These are phyloP conservation scores for Beta vulgaris DNA, from an alignment of 148 eudicot genomes.

Conservation along the genomic window DNA sequence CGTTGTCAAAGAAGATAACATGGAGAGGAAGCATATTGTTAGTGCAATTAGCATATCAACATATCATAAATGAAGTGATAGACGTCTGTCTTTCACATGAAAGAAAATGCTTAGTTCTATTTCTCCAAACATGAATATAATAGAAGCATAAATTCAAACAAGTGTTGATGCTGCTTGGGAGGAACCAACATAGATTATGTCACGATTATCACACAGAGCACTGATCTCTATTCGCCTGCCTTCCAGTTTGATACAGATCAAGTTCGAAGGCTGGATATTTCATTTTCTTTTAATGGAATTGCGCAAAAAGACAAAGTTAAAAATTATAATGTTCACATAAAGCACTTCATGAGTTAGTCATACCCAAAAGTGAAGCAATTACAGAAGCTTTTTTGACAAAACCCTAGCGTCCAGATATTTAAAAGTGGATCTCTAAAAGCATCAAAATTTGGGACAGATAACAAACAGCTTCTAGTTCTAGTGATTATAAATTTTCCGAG, in stretches of 20 bases:
- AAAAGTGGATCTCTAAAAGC: not conserved
- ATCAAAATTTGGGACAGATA: not conserved
- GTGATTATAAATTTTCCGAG: not conserved
- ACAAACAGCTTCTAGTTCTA: not conserved
- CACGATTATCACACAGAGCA: not conserved
- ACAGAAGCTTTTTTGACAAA: not conserved
- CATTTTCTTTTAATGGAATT: not conserved
- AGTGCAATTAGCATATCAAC: too few relatives aligned
- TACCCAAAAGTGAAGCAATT: not conserved
- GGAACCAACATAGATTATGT: not conserved
- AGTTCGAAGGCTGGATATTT: too few relatives aligned
- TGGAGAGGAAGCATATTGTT: too few relatives aligned
- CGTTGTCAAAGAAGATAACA: too few relatives aligned
- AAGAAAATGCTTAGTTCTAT: too few relatives aligned
- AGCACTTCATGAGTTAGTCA: not conserved
- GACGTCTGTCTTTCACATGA: not conserved
- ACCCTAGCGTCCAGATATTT: not conserved
- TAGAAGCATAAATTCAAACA: not conserved
- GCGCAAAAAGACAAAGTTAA: not conserved
- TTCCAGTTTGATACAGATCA: not conserved
- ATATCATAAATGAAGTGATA: too few relatives aligned
- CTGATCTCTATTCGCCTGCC: not conserved
- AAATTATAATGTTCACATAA: not conserved
- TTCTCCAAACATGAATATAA: too few relatives aligned
- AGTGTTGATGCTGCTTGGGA: not conserved